Base-by-base conservation (phyloP, 495 filamentous ascomycete genomes). In the Xylaria palmicola region DNA sequence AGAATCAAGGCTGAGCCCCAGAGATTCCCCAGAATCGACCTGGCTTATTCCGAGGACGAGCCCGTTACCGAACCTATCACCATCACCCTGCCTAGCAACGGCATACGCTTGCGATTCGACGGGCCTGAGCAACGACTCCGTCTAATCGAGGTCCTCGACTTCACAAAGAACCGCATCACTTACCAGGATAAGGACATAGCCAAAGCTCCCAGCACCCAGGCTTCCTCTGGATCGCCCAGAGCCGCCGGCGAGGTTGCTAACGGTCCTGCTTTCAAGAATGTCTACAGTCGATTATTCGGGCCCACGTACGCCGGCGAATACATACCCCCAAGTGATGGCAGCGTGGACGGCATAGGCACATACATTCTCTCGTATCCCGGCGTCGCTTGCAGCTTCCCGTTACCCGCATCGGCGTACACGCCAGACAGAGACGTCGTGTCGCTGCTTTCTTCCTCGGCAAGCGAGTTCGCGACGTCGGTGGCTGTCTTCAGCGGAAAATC, bases 281-380 rank as follows among this genome's bases (percentile, higher is more conserved):
- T 98, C 56, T 97, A 97, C 73, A 90, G 94, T 53, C 87, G 89
- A 49, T 80, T 97, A 4, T 87, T 98, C 68, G 94, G 94, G 0
- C 92, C 92, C 13, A 93, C 93, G 0, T 96, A 92, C 69, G 87
- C 90, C 3, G 94, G 94, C 34, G 94, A 98, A 77, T 97, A 93
- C 63, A 77, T 96, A 85, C 85, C 7, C 53, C 44, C 67, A 20
- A 5, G 5, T 44, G 19, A 56, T 20, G 55, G 66, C 36, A 58
- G 59, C 24, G 54, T 76, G 36, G 70, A 75, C 26, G 66, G 75
- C 24, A 78, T 84, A 9, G 82, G 81, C 6, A 83, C 80, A 7
- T 98, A 97, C 69, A 84, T 95, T 13, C 78, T 97, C 12, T 97
- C 93, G 3, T 98, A 97, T 72, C 92, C 93, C 10, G 94, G 94